Evolutionary conservation across 495 filamentous ascomycete species (phyloP), one percentile per base, ranked within the genome.

Genomic region (Rhypophila decipiens): DNA sequence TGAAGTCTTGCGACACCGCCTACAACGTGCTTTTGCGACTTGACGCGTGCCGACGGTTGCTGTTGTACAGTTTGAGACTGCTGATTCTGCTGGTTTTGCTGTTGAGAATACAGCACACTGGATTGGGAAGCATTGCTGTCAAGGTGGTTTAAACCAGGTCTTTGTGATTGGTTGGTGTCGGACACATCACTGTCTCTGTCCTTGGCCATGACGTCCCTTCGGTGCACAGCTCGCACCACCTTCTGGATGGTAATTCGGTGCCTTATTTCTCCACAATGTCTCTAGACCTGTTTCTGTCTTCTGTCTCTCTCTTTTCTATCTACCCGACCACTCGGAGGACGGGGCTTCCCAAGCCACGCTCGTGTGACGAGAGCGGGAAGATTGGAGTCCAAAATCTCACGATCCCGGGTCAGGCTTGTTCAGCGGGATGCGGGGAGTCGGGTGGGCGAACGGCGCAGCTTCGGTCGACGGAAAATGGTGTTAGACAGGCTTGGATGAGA

Each of bases 161-260:
- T 59, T 60, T 71, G 73, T 73, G 71, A 75, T 75, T 75, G 72
- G 72, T 57, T 55, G 51, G 58, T 55, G 56, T 53, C 59, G 53
- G 52, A 57, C 46, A 47, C 27, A 50, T 65, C 60, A 47, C 47
- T 53, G 34, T 66, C 60, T 52, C 53, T 49, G 33, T 65, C 62
- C 44, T 44, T 62, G 33, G 55, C 60, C 60, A 63, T 63, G 38
- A 36, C 55, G 7, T 15, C 22, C 38, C 24, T 13, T 13, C 12
- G 19, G 42, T 43, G 29, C 38, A 38, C 27, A 24, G 29, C 46
- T 39, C 34, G 11, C 24, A 40, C 33, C 42, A 13, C 33, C 18
- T 39, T 24, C n/a, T n/a, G n/a, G n/a, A n/a, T n/a, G n/a, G n/a
- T n/a, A n/a, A 19, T 27, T 46, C 49, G 18, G 31, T 38, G 51